Percentiles rank a stretch among this genome's conserved stretches.
Evolutionary conservation across 495 filamentous ascomycete species (phyloP).

Genomic region (Bombardia bombarda): DNA sequence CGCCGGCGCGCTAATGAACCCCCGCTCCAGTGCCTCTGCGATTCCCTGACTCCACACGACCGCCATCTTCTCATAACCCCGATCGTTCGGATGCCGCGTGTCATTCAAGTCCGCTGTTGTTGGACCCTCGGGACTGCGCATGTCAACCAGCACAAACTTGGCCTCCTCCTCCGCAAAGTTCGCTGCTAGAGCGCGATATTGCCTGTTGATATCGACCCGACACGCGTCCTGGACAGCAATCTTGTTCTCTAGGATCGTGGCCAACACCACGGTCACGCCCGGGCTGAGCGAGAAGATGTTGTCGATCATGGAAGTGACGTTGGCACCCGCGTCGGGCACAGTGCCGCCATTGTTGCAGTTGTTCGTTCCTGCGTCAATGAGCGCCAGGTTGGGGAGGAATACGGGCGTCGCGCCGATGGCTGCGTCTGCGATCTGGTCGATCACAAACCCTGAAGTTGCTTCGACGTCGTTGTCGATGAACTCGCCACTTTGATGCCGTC

Average conservation of each 20-base stretch:
- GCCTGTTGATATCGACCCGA: slow-evolving; percentile 26
- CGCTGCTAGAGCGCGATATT: slow-evolving; percentile 21
- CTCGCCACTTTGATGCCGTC: slow-evolving; percentile 24
- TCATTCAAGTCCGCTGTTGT: slow-evolving; percentile 17
- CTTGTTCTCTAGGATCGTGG: slow-evolving; percentile 36
- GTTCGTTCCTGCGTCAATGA: slow-evolving; percentile 35
- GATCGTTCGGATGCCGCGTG: slow-evolving; percentile 34
- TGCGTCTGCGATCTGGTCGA: slow-evolving; percentile 26
- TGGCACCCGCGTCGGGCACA: slow-evolving; percentile 19
- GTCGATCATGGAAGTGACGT: slow-evolving; percentile 28
- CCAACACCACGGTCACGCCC: slow-evolving; percentile 36
- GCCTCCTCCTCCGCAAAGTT: slow-evolving; percentile 13
- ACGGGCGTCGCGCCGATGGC: slow-evolving; percentile 20
- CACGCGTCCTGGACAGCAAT: slow-evolving; percentile 26
- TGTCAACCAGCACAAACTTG: slow-evolving; percentile 24
- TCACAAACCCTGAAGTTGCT: slow-evolving; percentile 27
- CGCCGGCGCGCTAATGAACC: slow-evolving; percentile 26
- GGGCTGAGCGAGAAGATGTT: slow-evolving; percentile 29
- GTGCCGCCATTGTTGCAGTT: slow-evolving; percentile 22
- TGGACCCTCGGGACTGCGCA: slow-evolving; percentile 14
- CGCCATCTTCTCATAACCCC: slow-evolving; percentile 41
- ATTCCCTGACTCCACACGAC: slow-evolving; percentile 36
- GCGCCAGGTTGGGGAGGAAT: slow-evolving; percentile 29
- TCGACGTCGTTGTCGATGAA: slow-evolving; percentile 33
- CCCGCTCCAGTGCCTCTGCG: slow-evolving; percentile 23